Base-by-base conservation (phyloP, 2,329 filamentous ascomycete species). In the Teratosphaeria viscida region DNA sequence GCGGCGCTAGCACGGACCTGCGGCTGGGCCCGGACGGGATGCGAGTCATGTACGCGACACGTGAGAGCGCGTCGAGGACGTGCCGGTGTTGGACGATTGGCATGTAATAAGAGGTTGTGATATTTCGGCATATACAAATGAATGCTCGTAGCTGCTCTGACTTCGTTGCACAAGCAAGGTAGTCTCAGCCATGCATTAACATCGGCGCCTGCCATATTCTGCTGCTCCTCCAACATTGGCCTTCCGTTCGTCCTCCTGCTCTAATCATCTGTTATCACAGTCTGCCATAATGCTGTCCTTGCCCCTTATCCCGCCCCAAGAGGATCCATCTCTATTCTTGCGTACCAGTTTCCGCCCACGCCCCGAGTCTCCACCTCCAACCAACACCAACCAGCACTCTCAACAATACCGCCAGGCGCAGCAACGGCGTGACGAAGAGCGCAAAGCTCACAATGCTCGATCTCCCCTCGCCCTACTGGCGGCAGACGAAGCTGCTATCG, bases 401-500 rank as follows among this genome's bases (percentile, higher is more conserved):
- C 66, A 67, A 26, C 63, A 64, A 53, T 64, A 57, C 29, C 68
- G 66, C n/a, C 66, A 67, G 27, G 61, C 59, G 12, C 66, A 72
- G 61, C 63, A 68, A 64, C 59, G 66, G 61, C 70, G 72, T 65
- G 67, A 71, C 62, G 68, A 69, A 60, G 65, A 68, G 52, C 60
- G 58, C 64, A 66, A 70, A 59, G 67, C 72, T 14, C 66, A 71
- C 47, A 67, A 69, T 54, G 65, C 80, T 59, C 73, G 82, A 62
- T 81, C 86, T 29, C 79, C 82, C 2, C 84, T 96, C 3, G 82
- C 87, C 10, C 80, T 86, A 1, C 82, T 96, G 11, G 80, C 83
- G 29, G 77, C 84, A 52, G 92, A 96, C 71, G 94, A 97, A 76
- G 82, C 85, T 62, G 82, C 85, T 60, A 81, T 95, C 64, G 83